phyloP scores from a whole-genome alignment of 768 basidiomycete genomes.

The Peribolospora baueri region DNA sequence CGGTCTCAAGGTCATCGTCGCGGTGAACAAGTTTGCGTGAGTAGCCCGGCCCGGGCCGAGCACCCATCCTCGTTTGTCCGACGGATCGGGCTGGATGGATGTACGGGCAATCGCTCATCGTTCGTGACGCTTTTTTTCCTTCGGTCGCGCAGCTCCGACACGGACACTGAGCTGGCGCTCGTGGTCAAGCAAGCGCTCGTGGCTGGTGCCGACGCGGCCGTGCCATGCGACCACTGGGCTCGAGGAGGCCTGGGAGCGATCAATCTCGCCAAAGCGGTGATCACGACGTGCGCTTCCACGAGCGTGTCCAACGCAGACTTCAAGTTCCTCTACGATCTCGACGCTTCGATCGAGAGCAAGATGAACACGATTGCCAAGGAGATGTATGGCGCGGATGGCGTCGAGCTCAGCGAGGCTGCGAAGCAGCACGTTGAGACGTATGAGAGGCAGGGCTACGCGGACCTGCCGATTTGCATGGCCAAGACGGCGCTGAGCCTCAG shows the following conservation, averaged over 20 bases:
- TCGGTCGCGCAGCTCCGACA: slow-evolving; percentile 42
- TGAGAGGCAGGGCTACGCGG: slow-evolving; percentile 61
- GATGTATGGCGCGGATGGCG: slow-evolving; percentile 82
- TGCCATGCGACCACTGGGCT: slow-evolving; percentile 95
- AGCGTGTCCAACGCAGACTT: slow-evolving; percentile 26
- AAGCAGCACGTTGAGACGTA: slow-evolving; percentile 69
- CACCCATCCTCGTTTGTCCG: not conserved
- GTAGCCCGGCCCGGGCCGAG: slow-evolving; percentile 17
- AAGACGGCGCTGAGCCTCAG: slow-evolving; percentile 9
- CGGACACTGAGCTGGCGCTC: slow-evolving; percentile 64
- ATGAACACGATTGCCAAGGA: slow-evolving; percentile 30
- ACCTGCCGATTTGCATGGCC: slow-evolving; percentile 29
- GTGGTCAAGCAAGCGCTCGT: slow-evolving; percentile 53
- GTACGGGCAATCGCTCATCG: not conserved
- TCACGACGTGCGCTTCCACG: slow-evolving; percentile 45
- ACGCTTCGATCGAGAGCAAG: slow-evolving; percentile 47
- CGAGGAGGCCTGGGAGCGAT: slow-evolving; percentile 76
- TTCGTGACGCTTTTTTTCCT: not conserved
- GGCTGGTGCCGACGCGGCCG: slow-evolving; percentile 79
- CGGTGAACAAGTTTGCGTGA: slow-evolving; percentile 81
- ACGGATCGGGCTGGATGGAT: not conserved
- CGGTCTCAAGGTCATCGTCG: slow-evolving; percentile 85
- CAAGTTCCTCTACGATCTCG: slow-evolving; percentile 74
- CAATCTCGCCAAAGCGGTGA: slow-evolving; percentile 73
- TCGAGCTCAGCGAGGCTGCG: slow-evolving; percentile 63